These are phyloP conservation scores for Groenewaldozyma salmanticensis DNA, from an alignment of 805 yeast species.

Conservation along the genomic window DNA sequence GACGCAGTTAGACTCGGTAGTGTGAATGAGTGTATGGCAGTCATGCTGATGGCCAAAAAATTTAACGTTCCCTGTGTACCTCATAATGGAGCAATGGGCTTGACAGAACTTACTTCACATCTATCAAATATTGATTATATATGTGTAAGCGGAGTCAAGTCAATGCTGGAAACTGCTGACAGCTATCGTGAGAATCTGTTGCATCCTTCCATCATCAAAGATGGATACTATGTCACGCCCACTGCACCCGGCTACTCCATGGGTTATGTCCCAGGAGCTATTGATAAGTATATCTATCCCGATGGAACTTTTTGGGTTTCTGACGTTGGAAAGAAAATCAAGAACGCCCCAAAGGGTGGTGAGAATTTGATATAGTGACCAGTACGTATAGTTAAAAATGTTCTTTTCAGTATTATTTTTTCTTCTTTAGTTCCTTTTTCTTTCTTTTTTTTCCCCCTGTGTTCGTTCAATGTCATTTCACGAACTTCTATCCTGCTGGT, in stretches of 20 bases:
- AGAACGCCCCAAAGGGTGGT: conserved; percentile 4
- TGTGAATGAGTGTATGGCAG: conserved; percentile 27
- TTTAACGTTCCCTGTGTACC: conserved; percentile 27
- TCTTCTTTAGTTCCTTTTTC: background rate
- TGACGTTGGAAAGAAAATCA: conserved; percentile 13
- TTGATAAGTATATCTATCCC: conserved; percentile 23
- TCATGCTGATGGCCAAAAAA: conserved; percentile 26
- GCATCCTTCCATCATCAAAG: conserved; percentile 22
- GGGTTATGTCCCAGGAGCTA: conserved; percentile 19
- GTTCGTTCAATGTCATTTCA: too few relatives aligned
- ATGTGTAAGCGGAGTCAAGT: conserved; percentile 22
- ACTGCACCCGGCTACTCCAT: conserved; percentile 26
- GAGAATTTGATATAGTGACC: background rate
- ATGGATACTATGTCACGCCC: conserved; percentile 26
- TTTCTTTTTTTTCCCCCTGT: too few relatives aligned
- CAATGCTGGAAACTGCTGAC: conserved; percentile 26
- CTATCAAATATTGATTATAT: conserved; percentile 26
- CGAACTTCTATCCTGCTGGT: too few relatives aligned
- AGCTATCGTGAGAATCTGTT: conserved; percentile 24
- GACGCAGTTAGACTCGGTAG: conserved; percentile 29
- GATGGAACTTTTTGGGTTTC: conserved; percentile 26
- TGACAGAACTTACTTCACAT: conserved; percentile 30
- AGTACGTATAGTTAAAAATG: background rate
- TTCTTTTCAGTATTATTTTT: background rate
- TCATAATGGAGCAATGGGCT: conserved; percentile 28